phyloP scores from a whole-genome alignment of 83 land plant species.

The Picea engelmannii region DNA sequence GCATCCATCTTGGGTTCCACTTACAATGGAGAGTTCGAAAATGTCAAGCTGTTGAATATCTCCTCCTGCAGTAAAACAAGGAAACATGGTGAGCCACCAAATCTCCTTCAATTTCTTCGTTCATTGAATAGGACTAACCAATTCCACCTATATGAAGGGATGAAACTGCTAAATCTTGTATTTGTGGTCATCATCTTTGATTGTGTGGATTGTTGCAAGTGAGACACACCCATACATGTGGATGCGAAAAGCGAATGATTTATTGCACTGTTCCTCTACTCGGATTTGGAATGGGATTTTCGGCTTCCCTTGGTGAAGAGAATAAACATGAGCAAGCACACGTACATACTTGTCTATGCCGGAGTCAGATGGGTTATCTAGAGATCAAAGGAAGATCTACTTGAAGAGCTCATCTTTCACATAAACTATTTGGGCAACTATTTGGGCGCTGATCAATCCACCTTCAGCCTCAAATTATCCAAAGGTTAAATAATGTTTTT shows the following conservation, averaged over 20 bases:
- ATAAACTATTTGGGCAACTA: constrained; percentile 75
- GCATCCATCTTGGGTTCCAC: constrained; percentile 24
- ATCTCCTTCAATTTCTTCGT: too few species aligned
- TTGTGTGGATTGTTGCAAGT: constrained; percentile 19
- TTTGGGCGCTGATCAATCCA: constrained; percentile 84
- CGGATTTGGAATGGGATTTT: constrained; percentile 86
- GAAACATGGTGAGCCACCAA: constrained; percentile 30
- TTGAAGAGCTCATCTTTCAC: constrained; percentile 79
- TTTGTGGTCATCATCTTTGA: not conserved
- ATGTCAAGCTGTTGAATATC: constrained; percentile 51
- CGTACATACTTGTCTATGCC: constrained; percentile 85
- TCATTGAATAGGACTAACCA: too few species aligned
- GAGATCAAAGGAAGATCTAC: constrained; percentile 70
- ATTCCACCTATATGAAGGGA: too few species aligned
- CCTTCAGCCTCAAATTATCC: constrained; percentile 81
- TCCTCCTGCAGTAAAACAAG: constrained; percentile 34
- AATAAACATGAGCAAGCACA: constrained; percentile 87
- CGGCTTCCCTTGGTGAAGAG: constrained; percentile 79
- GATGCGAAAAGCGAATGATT: constrained; percentile 89
- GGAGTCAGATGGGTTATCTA: constrained; percentile 87
- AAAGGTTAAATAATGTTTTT: constrained; percentile 37
- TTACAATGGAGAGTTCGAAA: constrained; percentile 69
- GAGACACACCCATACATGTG: constrained; percentile 75
- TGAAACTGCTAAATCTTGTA: too few species aligned
- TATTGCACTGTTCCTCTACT: constrained; percentile 76